phyloP scores from a whole-genome alignment of 2,329 filamentous ascomycete species.

The Ilyonectria mors-panacis region DNA sequence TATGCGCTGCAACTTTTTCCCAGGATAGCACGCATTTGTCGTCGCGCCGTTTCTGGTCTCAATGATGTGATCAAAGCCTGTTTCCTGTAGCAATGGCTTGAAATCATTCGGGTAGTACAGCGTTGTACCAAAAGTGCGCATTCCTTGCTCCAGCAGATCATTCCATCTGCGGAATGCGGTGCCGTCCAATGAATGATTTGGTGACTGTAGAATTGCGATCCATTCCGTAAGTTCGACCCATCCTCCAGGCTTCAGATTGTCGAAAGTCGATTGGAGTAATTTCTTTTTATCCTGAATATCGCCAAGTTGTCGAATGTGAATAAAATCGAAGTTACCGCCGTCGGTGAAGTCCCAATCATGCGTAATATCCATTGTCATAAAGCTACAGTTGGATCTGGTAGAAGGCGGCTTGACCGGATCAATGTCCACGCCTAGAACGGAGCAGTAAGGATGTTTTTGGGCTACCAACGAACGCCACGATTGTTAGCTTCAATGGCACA shows the following conservation, averaged over 20 bases:
- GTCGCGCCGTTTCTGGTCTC: conserved; percentile 43
- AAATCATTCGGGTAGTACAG: conserved; percentile 34
- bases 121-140: conserved; percentile 36
- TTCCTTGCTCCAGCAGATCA: conserved; percentile 39
- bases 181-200: conserved; percentile 41
- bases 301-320: conserved; percentile 39
- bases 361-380: conserved; percentile 37
- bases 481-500: conserved; percentile 28
- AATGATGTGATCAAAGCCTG: conserved; percentile 39
- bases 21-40: conserved; percentile 45
- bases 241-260: conserved; percentile 43
- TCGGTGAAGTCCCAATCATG: conserved; percentile 39
- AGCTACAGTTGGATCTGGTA: conserved; percentile 39
- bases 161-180: conserved; percentile 42
- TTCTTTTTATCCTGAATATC: conserved; percentile 36
- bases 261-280: conserved; percentile 34
- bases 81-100: conserved; percentile 35
- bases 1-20: conserved; percentile 42
- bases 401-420: conserved; percentile 36
- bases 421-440: conserved; percentile 42
- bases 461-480: conserved; percentile 23
- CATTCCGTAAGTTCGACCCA: conserved; percentile 46
- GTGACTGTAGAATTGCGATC: conserved; percentile 43
- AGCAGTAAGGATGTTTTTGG: conserved; percentile 39
- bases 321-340: conserved; percentile 37